Percentiles rank a stretch among this genome's conserved stretches.
phyloP scores from a whole-genome alignment of 441 rosid genomes.

The Erysimum cheiri region DNA sequence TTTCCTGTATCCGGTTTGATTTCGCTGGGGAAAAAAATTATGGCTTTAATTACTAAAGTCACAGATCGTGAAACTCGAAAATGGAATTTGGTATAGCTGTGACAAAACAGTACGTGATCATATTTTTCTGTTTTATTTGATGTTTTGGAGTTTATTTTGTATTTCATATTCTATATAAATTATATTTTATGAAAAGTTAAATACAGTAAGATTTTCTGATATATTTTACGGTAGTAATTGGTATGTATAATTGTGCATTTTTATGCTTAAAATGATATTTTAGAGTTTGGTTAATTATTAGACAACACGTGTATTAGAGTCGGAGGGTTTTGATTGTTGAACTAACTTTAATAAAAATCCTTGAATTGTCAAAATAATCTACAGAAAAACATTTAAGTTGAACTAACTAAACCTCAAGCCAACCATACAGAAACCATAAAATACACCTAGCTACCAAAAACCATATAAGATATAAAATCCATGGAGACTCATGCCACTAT shows the following conservation, averaged over 20 bases:
- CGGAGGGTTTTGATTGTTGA: slow-evolving; percentile 29
- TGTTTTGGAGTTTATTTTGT: neutral
- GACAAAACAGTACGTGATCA: neutral
- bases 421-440: slow-evolving; percentile 25
- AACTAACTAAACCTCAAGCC: slow-evolving; percentile 24
- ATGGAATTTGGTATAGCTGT: neutral
- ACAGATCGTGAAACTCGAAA: neutral
- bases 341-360: slow-evolving; percentile 21
- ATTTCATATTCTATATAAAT: neutral
- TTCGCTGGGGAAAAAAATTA: neutral
- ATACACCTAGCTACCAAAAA: slow-evolving; percentile 25
- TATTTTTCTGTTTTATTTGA: neutral
- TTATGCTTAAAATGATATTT: neutral
- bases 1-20: neutral
- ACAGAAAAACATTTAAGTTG: slow-evolving; percentile 30
- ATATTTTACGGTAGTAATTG: neutral
- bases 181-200: neutral
- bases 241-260: neutral
- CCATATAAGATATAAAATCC: neutral
- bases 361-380: slow-evolving; percentile 24
- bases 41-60: neutral
- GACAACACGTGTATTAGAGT: slow-evolving; percentile 11
- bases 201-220: neutral
- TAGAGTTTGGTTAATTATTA: slow-evolving; percentile 10
- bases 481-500: slow-evolving; percentile 25